Base-by-base conservation (phyloP, 148 eudicot genomes). In the Diospyros lotus region DNA sequence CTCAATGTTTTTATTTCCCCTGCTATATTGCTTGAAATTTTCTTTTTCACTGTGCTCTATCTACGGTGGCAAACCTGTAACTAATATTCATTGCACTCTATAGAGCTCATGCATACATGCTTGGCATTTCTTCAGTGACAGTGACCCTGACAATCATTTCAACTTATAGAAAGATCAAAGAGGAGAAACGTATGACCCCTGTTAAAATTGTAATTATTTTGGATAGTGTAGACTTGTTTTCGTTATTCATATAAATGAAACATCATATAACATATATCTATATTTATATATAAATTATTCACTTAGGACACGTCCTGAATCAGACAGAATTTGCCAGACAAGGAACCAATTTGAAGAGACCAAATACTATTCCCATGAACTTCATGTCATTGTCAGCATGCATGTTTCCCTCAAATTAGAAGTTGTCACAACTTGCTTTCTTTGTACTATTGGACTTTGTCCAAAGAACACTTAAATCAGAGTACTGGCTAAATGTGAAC, bases 271-370 rank as follows among this genome's bases (percentile, higher is more conserved):
- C 15, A 64, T 43, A 7, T 2, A 28, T 41, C 67, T 39, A 5
- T 64, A 64, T 28, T 17, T 41, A 64, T n/a, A 14, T 64, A 28
- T 28, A 42, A 41, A 46, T 9, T 66, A 15, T 46, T 55, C 18
- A 41, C 73, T 55, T 13, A 46, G 59, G 54, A 5, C 39, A 70
- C 5, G 44, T 41, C 13, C 50, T 42, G 50, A 56, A 71, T 71
- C 7, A 46, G 41, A 52, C 72, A 64, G n/a, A 64, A 64, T n/a
- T 64, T 45, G 38, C 39, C 69, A 66, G 69, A 66, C 50, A 66
- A 45, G 13, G 48, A 45, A n/a, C 18, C 17, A 66, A 66, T 45
- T 10, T 1, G 50, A 64, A 6, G 18, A 15, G 40, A 38, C 43
- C 66, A 63, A 63, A 39, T 48, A 69, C 38, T 11, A 39, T 69